Percentiles rank a stretch among this genome's conserved stretches.
These are phyloP conservation scores for Oryza officinalis DNA, from an alignment of 176 grass and related monocot species.

Conservation along the genomic window DNA sequence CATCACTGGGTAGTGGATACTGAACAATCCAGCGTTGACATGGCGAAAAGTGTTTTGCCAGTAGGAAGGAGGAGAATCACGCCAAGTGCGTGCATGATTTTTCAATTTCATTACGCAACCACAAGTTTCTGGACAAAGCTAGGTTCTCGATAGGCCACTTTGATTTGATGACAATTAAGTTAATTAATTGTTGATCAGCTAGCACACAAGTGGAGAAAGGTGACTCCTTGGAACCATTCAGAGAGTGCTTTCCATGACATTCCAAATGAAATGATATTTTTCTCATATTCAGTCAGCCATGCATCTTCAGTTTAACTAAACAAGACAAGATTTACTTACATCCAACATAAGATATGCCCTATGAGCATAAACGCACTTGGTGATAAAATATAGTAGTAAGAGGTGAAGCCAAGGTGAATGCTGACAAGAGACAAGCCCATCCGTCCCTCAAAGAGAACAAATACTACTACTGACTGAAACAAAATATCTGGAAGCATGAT, in stretches of 20 bases:
- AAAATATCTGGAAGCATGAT: not conserved
- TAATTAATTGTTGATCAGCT: not conserved
- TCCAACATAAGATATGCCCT: not conserved
- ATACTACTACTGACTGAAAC: not conserved
- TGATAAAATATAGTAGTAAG: not conserved
- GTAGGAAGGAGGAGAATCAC: not conserved
- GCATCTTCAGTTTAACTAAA: not conserved
- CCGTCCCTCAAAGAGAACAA: not conserved
- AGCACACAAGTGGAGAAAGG: not conserved
- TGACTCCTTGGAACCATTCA: not conserved
- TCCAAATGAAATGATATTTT: not conserved
- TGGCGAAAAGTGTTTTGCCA: not conserved
- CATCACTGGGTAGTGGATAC: not conserved
- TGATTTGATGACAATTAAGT: not conserved
- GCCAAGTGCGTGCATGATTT: not conserved
- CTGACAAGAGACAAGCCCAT: constrained; percentile 16
- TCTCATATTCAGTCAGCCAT: not conserved
- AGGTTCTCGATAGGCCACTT: not conserved
- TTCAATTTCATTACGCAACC: too few relatives aligned
- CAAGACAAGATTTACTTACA: not conserved
- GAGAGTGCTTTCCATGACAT: not conserved
- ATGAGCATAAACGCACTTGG: not conserved
- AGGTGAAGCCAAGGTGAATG: not conserved
- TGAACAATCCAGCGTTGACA: not conserved
- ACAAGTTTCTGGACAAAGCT: not conserved